Conservation (phyloP, 257 asterid species). For the Ehretia macrophylla region DNA sequence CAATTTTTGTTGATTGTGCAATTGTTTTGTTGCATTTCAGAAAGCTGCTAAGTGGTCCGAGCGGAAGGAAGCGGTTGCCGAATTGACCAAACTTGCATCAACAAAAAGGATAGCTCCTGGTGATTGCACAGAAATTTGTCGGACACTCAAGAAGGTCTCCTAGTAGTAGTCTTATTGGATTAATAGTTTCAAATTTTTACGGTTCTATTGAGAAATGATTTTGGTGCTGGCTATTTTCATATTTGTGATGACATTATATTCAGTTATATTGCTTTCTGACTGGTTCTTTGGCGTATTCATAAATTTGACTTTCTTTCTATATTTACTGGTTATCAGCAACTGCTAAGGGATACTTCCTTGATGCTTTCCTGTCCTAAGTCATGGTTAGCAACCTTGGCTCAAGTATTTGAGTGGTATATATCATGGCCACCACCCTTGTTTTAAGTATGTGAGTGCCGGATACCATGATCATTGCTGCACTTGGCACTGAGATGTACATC, state of each 20-base stretch:
- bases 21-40: slow-evolving; percentile 28
- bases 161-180: neutral
- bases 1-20: slow-evolving; percentile 17
- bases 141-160: slow-evolving; percentile 85
- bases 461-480: too few relatives aligned
- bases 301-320: neutral
- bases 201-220: too few relatives aligned
- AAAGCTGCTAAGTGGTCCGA: slow-evolving; percentile 99
- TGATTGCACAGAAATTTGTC: slow-evolving; percentile 91
- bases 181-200: neutral
- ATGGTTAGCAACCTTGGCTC: too few relatives aligned
- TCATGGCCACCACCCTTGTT: too few relatives aligned
- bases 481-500: too few relatives aligned
- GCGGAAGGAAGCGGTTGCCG: slow-evolving; percentile 96
- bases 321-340: neutral
- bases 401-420: too few relatives aligned
- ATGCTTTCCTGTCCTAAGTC: too few relatives aligned
- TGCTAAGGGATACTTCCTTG: too few relatives aligned
- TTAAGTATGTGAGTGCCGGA: too few relatives aligned
- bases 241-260: too few relatives aligned
- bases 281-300: neutral
- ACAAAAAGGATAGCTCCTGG: slow-evolving; percentile 95
- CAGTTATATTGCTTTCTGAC: neutral
- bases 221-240: too few relatives aligned
- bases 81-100: slow-evolving; percentile 94